Base-by-base conservation (phyloP, 768 basidiomycete species). In the Trametes cingulata region DNA sequence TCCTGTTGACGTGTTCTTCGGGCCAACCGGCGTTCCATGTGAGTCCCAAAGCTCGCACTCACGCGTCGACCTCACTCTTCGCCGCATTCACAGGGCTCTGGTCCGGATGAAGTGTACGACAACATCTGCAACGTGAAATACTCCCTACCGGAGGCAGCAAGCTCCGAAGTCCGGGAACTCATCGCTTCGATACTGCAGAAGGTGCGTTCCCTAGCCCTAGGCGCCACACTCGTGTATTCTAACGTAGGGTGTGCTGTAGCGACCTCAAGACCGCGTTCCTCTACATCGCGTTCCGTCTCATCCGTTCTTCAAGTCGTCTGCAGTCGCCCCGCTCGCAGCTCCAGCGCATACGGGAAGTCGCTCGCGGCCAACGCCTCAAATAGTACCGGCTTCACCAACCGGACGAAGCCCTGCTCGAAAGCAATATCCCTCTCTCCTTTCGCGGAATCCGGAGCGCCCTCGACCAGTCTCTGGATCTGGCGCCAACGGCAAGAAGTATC, bases 21-120 rank as follows among this genome's bases (percentile, higher is more conserved):
- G 78, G 77, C 2, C 60, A 47, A 13, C 69, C 69, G 17, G 71
- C 77, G 6, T 75, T 75, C 48, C 56, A 75, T 58, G 79, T 77
- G 41, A 45, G 68, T 63, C 17, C 27, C 20, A 14, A 6, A 4
- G 25, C 36, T 40, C 20, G 19, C n/a, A 17, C 17, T 52, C 3
- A 6, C 6, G 15, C 17, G 13, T 50, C 42, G 41, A 25, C 24
- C 15, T 49, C 29, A 25, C 7, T 27, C 13, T 60, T 41, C 33
- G 27, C 48, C 25, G 43, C 39, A 56, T 22, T 14, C 17, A 17
- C 51, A 72, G 73, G 71, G 61, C 7, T 22, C 60, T 2, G 53
- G 66, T 20, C 59, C 64, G 27, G 55, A 64, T 12, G 60, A 68
- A 15, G 58, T 70, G 1, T 64, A 68, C 17, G 56, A 65, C 2